phyloP scores from a whole-genome alignment of 2,329 filamentous ascomycete genomes.

The Diaporthe aspalathi region DNA sequence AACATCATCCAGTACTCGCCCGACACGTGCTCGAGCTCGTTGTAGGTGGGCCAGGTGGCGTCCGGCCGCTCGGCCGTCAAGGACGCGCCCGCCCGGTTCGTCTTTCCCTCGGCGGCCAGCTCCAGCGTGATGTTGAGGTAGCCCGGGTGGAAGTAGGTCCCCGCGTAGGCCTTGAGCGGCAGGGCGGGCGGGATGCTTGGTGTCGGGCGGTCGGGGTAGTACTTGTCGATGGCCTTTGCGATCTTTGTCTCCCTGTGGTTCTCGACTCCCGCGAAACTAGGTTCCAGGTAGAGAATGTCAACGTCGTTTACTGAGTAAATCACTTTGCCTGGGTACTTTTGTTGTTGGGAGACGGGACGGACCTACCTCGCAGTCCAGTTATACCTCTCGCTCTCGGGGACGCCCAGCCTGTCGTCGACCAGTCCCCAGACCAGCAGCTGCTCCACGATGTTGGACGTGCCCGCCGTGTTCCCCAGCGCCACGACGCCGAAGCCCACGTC shows the following conservation, averaged over 20 bases:
- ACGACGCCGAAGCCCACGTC: conserved; percentile 56
- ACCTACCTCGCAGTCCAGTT: conserved; percentile 52
- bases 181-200: conserved; percentile 50
- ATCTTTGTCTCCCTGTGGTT: conserved; percentile 42
- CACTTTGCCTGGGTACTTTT: too few relatives aligned
- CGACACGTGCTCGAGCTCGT: conserved; percentile 50
- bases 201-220: conserved; percentile 53
- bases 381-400: conserved; percentile 49
- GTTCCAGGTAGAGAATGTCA: too few relatives aligned
- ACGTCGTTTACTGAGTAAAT: too few relatives aligned
- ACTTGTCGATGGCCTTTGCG: conserved; percentile 48
- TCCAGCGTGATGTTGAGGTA: conserved; percentile 52
- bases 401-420: conserved; percentile 53
- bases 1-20: conserved; percentile 51
- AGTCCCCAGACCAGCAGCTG: conserved; percentile 52
- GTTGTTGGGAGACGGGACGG: too few relatives aligned
- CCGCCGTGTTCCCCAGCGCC: conserved; percentile 57
- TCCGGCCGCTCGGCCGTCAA: conserved; percentile 46
- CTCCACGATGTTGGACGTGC: conserved; percentile 51
- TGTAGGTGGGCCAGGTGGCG: conserved; percentile 48
- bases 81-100: conserved; percentile 14
- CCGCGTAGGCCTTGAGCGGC: conserved; percentile 51
- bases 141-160: conserved; percentile 58
- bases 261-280: conserved; percentile 41
- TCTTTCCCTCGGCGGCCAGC: conserved; percentile 15